Evolutionary conservation across 1,284 basidiomycete species (phyloP).

Genomic region (Trichosporon faecale): DNA sequence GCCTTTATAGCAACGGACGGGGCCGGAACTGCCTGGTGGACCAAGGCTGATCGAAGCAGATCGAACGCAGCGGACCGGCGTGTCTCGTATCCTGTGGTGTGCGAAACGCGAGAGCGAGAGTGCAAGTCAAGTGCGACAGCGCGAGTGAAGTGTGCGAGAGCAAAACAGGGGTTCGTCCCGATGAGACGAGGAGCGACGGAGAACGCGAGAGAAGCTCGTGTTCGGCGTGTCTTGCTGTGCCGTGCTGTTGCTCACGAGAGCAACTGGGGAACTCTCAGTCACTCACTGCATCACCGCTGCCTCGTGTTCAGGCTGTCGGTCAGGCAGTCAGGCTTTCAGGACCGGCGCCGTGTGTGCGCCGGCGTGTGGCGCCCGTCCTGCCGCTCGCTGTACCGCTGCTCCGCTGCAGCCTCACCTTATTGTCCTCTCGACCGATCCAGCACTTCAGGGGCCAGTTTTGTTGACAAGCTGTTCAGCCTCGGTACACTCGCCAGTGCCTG

Average conservation of each 20-base stretch:
- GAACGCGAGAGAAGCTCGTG: not conserved
- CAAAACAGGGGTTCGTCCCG: not conserved
- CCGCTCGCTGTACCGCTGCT: not conserved
- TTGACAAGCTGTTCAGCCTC: not conserved
- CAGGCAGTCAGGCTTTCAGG: not conserved
- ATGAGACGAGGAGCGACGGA: not conserved
- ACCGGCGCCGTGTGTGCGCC: not conserved
- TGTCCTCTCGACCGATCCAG: not conserved
- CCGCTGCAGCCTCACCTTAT: not conserved
- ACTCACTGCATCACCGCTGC: not conserved
- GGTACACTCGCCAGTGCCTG: not conserved
- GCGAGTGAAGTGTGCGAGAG: not conserved
- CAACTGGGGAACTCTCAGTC: not conserved
- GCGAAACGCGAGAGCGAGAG: not conserved
- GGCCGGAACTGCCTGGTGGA: too few species aligned
- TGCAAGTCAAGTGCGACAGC: not conserved
- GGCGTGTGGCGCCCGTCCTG: not conserved
- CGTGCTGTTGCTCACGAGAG: not conserved
- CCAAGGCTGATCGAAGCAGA: not conserved
- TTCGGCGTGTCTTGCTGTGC: not conserved
- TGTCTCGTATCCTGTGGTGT: not conserved
- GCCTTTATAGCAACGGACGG: not conserved
- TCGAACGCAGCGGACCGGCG: not conserved
- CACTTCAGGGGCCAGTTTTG: not conserved
- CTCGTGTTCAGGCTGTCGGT: constrained; percentile 3